These are phyloP conservation scores for Ramularia endophylla DNA, from an alignment of 2,329 filamentous ascomycete genomes.

Conservation along the genomic window DNA sequence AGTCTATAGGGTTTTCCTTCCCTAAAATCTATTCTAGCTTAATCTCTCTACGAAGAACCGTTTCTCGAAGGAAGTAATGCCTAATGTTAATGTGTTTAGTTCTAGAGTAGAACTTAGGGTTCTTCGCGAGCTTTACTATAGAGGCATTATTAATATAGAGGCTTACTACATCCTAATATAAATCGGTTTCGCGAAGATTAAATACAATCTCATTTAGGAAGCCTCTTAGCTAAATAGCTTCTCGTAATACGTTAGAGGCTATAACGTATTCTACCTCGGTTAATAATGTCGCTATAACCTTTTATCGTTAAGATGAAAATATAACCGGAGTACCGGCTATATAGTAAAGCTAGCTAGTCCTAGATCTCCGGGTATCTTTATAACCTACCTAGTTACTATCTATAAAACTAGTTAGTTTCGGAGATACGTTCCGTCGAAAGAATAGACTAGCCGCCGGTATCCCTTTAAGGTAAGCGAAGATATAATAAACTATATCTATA, in stretches of 20 bases:
- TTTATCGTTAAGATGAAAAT: neutral
- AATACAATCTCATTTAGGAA: neutral
- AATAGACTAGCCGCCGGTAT: neutral
- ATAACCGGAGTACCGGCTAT: neutral
- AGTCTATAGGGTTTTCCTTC: neutral
- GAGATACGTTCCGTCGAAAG: neutral
- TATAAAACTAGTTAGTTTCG: neutral
- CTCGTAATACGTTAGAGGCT: neutral
- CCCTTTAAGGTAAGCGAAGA: neutral
- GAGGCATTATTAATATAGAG: slow-evolving; percentile 1
- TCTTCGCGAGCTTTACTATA: slow-evolving; percentile 1
- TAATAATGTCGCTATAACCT: neutral
- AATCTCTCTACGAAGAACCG: neutral
- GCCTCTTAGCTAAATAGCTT: slow-evolving; percentile 2
- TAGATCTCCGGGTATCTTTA: neutral
- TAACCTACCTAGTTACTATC: slow-evolving; percentile 1
- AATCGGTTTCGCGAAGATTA: neutral
- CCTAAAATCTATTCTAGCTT: slow-evolving; percentile 2
- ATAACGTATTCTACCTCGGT: neutral
- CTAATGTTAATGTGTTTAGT: slow-evolving; percentile 1
- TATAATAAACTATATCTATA: neutral
- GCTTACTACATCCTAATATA: neutral
- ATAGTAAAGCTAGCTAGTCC: neutral
- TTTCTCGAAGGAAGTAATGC: neutral
- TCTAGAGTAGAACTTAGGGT: slow-evolving; percentile 1